phyloP scores from a whole-genome alignment of 2,329 filamentous ascomycete species.

The Colletotrichum zoysiae region DNA sequence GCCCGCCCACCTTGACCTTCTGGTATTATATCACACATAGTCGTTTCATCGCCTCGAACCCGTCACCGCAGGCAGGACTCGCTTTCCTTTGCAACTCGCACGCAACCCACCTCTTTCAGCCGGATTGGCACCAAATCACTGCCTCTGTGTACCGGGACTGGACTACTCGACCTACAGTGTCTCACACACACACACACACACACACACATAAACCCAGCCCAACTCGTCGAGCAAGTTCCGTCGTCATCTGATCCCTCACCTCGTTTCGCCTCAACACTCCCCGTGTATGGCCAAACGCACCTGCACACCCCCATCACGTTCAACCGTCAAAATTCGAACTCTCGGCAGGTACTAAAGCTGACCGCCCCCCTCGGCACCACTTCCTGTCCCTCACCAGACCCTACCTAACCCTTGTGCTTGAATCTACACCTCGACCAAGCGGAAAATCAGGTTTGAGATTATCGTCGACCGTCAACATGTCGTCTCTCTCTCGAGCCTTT shows the following conservation, averaged over 20 bases:
- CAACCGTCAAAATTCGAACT: neutral
- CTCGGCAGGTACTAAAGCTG: conserved; percentile 25
- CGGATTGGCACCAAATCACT: conserved; percentile 27
- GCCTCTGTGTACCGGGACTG: conserved; percentile 32
- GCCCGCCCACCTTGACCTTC: conserved; percentile 14
- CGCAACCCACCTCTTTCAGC: conserved; percentile 5
- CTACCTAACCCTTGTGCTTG: neutral
- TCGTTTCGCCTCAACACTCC: conserved; percentile 6
- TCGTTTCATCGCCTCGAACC: conserved; percentile 35
- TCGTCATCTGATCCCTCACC: conserved; percentile 27
- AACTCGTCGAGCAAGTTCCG: conserved; percentile 18
- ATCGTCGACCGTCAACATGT: conserved; percentile 51
- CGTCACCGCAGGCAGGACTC: conserved; percentile 28
- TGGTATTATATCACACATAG: conserved; percentile 24
- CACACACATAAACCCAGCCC: conserved; percentile 6
- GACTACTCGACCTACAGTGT: conserved; percentile 40
- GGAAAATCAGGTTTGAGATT: neutral
- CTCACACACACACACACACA: conserved; percentile 1
- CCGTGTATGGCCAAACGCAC: conserved; percentile 4
- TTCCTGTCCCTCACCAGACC: neutral
- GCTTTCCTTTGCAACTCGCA: conserved; percentile 21
- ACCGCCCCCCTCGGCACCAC: conserved; percentile 10
- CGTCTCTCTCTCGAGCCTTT: conserved; percentile 78
- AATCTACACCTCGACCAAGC: neutral
- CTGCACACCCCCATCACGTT: conserved; percentile 18